Evolutionary conservation across 805 yeast genomes (phyloP).

Genomic region (Ogataea angusta): DNA sequence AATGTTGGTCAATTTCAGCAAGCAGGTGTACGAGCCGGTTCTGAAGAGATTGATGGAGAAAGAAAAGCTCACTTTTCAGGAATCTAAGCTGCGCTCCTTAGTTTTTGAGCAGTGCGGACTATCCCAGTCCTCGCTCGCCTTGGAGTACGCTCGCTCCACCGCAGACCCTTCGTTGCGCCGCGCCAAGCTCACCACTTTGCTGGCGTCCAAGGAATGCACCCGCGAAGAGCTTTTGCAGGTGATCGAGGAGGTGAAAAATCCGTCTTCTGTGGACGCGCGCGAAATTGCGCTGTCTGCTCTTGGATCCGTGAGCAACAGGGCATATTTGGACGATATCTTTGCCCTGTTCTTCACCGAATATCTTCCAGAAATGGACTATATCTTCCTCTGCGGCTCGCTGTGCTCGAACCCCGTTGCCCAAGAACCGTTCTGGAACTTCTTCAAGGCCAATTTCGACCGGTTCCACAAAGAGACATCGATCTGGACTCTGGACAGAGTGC

Average conservation of each 20-base stretch:
- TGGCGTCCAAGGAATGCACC: constrained; percentile 36
- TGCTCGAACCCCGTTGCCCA: constrained; percentile 45
- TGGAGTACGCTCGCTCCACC: constrained; percentile 13
- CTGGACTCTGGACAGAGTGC: constrained; percentile 35
- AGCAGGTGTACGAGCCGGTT: constrained; percentile 32
- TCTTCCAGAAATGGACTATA: constrained; percentile 58
- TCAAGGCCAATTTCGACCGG: constrained; percentile 44
- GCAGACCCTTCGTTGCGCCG: constrained; percentile 40
- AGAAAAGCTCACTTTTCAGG: constrained; percentile 22
- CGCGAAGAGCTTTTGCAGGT: constrained; percentile 38
- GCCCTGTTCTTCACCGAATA: constrained; percentile 39
- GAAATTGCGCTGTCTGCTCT: constrained; percentile 57
- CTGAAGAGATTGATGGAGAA: constrained; percentile 24
- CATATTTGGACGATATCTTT: constrained; percentile 39
- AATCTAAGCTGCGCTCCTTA: constrained; percentile 34
- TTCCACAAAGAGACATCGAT: constrained; percentile 40
- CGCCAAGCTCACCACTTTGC: constrained; percentile 43
- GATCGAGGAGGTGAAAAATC: constrained; percentile 44
- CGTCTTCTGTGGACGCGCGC: constrained; percentile 54
- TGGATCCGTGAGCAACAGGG: constrained; percentile 42
- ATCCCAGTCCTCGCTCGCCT: constrained; percentile 34
- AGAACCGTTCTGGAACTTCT: constrained; percentile 45
- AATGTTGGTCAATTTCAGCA: constrained; percentile 32
- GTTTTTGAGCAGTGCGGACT: constrained; percentile 41
- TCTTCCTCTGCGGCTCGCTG: constrained; percentile 46